These are phyloP conservation scores for Cephalotrichum gorgonifer DNA, from an alignment of 2,329 filamentous ascomycete genomes.

Conservation along the genomic window DNA sequence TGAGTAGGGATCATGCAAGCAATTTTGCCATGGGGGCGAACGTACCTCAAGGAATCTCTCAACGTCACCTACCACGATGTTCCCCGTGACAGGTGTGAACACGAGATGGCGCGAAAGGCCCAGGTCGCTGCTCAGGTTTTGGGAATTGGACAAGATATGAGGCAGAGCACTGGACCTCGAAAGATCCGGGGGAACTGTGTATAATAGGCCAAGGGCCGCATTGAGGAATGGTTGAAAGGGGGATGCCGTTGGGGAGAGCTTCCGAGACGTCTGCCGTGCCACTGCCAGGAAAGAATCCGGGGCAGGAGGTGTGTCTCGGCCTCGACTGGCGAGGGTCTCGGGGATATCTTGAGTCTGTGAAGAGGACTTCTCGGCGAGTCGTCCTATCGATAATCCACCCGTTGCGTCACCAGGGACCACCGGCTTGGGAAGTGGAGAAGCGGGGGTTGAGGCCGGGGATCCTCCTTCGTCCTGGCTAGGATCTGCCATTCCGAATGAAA, in stretches of 20 bases:
- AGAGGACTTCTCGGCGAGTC: not conserved
- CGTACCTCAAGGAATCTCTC: slow-evolving; percentile 34
- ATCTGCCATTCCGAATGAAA: not conserved
- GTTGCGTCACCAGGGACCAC: not conserved
- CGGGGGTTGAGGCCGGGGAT: not conserved
- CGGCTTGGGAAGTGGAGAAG: not conserved
- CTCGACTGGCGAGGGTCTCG: not conserved
- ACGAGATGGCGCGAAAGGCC: slow-evolving; percentile 34
- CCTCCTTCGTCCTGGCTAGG: not conserved
- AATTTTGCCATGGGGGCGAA: slow-evolving; percentile 1
- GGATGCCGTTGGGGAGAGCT: slow-evolving; percentile 55
- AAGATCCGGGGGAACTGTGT: not conserved
- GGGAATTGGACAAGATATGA: not conserved
- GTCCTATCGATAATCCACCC: not conserved
- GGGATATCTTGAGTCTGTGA: not conserved
- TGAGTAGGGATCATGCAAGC: not conserved
- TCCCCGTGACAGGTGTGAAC: slow-evolving; percentile 21
- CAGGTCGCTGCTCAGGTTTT: slow-evolving; percentile 31
- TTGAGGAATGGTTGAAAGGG: slow-evolving; percentile 40
- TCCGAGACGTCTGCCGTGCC: slow-evolving; percentile 15
- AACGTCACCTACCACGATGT: slow-evolving; percentile 25
- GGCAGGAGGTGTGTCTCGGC: not conserved
- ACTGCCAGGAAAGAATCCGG: not conserved
- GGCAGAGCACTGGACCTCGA: not conserved
- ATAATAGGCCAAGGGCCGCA: not conserved